phyloP scores from a whole-genome alignment of 176 grass and related monocot species.

The Carex littledalei region DNA sequence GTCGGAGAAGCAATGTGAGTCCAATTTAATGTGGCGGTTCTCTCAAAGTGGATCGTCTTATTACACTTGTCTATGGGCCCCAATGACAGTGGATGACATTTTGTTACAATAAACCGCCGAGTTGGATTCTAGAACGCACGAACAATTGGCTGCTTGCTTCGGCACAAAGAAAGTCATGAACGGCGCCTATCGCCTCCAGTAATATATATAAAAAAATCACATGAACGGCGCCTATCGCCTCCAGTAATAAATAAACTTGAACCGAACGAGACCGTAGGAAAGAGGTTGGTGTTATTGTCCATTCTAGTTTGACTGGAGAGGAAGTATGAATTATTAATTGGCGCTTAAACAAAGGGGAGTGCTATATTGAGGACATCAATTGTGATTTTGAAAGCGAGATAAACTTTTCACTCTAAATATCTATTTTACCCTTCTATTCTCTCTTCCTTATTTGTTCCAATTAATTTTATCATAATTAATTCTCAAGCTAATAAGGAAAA shows the following conservation, averaged over 20 bases:
- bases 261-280: not conserved
- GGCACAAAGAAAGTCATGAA: not conserved
- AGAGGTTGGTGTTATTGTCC: not conserved
- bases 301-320: not conserved
- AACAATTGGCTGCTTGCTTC: slow-evolving; percentile 5
- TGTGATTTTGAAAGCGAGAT: no score
- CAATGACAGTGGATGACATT: not conserved
- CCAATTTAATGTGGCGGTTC: not conserved
- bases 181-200: not conserved
- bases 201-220: not conserved
- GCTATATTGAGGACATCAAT: no score
- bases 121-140: slow-evolving; percentile 6
- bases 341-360: not conserved
- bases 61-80: not conserved
- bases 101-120: not conserved
- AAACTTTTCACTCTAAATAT: no score
- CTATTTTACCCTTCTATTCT: no score
- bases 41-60: not conserved
- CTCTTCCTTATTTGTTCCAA: no score
- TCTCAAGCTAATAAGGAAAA: no score
- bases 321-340: not conserved
- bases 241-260: not conserved
- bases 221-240: not conserved
- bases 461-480: no score
- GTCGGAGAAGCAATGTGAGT: not conserved